Evolutionary conservation across 495 filamentous ascomycete genomes (phyloP).

Genomic region (Lasiosphaeriaceae sp.): DNA sequence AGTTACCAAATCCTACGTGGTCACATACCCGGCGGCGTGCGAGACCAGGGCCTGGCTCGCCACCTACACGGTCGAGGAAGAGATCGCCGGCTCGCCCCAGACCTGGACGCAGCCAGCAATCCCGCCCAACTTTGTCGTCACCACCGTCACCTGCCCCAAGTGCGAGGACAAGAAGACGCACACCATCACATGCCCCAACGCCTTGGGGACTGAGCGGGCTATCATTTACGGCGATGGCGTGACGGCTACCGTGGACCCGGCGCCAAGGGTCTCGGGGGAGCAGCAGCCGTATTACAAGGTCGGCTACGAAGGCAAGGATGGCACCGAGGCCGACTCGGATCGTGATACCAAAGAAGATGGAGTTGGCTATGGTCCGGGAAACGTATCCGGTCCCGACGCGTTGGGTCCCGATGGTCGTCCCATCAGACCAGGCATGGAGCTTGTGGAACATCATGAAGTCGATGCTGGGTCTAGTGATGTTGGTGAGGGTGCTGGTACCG

Average conservation of each 20-base stretch:
- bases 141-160: constrained; percentile 29
- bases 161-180: constrained; percentile 26
- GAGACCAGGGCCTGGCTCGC: constrained; percentile 35
- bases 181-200: constrained; percentile 34
- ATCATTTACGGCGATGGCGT: constrained; percentile 32
- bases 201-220: constrained; percentile 23
- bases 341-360: no score
- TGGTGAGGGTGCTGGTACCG: no score
- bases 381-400: no score
- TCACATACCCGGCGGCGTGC: constrained; percentile 35
- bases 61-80: constrained; percentile 46
- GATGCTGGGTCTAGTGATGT: background rate
- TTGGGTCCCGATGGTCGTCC: no score
- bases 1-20: constrained; percentile 43
- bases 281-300: no score
- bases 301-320: no score
- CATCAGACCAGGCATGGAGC: no score
- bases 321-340: no score
- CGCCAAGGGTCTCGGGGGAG: background rate
- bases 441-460: background rate
- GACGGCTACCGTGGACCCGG: constrained; percentile 27
- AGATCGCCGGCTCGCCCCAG: constrained; percentile 28
- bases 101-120: constrained; percentile 16
- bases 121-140: constrained; percentile 38
- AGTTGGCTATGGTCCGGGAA: no score